Evolutionary conservation across 1,284 basidiomycete genomes (phyloP), one percentile per base, ranked within the genome.

Genomic region (Thecaphora thlaspeos): DNA sequence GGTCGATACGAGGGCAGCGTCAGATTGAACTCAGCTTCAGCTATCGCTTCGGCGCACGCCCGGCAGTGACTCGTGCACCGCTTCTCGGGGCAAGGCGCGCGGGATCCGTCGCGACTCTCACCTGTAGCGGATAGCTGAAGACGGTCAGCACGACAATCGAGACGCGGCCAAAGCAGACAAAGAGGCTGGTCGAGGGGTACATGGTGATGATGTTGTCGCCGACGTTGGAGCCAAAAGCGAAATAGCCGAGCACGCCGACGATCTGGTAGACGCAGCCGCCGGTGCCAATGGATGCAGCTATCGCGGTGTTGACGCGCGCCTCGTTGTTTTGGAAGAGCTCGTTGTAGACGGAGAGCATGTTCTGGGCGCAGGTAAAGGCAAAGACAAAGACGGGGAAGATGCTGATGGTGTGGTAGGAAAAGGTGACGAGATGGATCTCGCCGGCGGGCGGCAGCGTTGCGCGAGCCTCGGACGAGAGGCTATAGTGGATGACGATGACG

Each of bases 311-410:
- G 84, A 96, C 88, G 37, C 89, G 84, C 41, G 79, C 71, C 77
- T 96, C 91, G 1, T 85, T 86, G 75, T 93, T 94, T 48, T 82
- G 81, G 61, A 83, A 82, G 28, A 98, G 83, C 80, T 98, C 95
- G 76, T 97, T 97, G 82, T 88, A 95, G 46, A 96, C 87, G 2
- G 92, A 89, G 3, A 43, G 51, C 48, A 63, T 67, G 70, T 73
- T 72, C 52, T 68, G 70, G 1, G 75, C 79, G 54, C 68, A 75
- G 1, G 71, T 77, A 23, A 75, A 77, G 9, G 90, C 90, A 79
- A 96, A 95, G 2, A 97, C 89, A 79, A 96, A 92, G 10, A 98
- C 90, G 0, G 94, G 81, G 91, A 91, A 24, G 85, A 91, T 21
- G 88, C 85, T 61, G 75, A 77, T 59, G 15, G 96, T 82, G 70